Evolutionary conservation across 2,329 filamentous ascomycete genomes (phyloP).

Genomic region (Apiospora aurea): DNA sequence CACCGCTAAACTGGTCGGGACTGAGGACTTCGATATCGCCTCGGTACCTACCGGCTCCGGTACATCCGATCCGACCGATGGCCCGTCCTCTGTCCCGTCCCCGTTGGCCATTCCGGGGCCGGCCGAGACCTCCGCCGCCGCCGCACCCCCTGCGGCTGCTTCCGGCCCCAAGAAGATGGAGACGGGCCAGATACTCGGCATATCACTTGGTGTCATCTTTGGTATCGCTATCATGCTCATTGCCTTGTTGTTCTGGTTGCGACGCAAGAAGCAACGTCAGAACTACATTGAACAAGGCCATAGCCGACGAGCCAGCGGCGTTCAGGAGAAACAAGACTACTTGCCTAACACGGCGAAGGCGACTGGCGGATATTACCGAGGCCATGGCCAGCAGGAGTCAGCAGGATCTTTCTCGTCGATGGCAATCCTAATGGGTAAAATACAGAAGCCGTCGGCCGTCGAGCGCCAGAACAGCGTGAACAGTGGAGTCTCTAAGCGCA

Average conservation of each 20-base stretch:
- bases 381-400: conserved; percentile 61
- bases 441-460: conserved; percentile 49
- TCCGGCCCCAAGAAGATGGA: conserved; percentile 41
- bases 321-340: conserved; percentile 65
- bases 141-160: conserved; percentile 32
- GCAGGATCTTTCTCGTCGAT: conserved; percentile 67
- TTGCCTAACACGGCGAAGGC: conserved; percentile 51
- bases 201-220: conserved; percentile 81
- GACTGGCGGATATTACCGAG: conserved; percentile 53
- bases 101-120: conserved; percentile 36
- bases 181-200: conserved; percentile 74
- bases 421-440: conserved; percentile 71
- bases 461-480: conserved; percentile 55
- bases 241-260: conserved; percentile 72
- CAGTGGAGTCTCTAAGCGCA: conserved; percentile 63
- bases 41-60: conserved; percentile 34
- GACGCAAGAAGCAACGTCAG: conserved; percentile 66
- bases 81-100: conserved; percentile 38
- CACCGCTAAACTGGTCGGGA: conserved; percentile 61
- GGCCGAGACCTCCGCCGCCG: conserved; percentile 27
- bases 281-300: conserved; percentile 57
- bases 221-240: conserved; percentile 76
- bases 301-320: conserved; percentile 50
- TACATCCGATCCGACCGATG: conserved; percentile 36
- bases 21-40: conserved; percentile 29